Percentiles rank a stretch among this genome's conserved stretches.
Conservation (phyloP, 257 asterid genomes). For the Nicotiana tabacum region DNA sequence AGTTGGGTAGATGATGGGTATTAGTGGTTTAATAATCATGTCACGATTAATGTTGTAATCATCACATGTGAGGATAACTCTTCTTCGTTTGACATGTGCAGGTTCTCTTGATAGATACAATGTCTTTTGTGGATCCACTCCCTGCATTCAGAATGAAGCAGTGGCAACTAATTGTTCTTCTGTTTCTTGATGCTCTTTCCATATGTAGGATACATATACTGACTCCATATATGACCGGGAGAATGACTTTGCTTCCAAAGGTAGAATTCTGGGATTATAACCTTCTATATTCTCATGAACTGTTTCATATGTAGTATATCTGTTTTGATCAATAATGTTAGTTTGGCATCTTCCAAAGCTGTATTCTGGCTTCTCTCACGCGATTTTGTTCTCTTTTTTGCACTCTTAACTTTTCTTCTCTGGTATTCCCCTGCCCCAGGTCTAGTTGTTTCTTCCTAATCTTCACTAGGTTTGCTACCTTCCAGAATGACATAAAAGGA, state of each 20-base stretch:
- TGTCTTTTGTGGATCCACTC: constrained; percentile 79
- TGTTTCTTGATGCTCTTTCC: constrained; percentile 90
- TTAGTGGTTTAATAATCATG: not conserved
- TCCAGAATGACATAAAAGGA: not conserved
- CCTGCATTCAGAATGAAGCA: constrained; percentile 81
- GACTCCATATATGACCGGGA: constrained; percentile 41
- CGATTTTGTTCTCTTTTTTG: not conserved
- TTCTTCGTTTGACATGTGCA: constrained; percentile 27
- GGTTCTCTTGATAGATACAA: constrained; percentile 68
- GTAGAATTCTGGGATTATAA: constrained; percentile 30
- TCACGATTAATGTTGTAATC: not conserved
- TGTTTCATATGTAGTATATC: not conserved
- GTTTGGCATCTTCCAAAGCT: not conserved
- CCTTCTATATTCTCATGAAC: constrained; percentile 9
- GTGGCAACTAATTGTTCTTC: constrained; percentile 67
- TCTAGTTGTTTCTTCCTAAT: not conserved
- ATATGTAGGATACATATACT: constrained; percentile 67
- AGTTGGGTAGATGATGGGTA: not conserved
- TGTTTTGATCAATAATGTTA: not conserved
- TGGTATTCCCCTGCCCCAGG: not conserved
- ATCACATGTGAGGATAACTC: not conserved
- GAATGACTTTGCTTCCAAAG: constrained; percentile 67
- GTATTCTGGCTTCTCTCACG: not conserved
- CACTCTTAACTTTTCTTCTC: not conserved
- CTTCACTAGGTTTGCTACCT: not conserved